Evolutionary conservation across 495 filamentous ascomycete genomes (phyloP), one percentile per base, ranked within the genome.

Genomic region (Penicillium waksmanii): DNA sequence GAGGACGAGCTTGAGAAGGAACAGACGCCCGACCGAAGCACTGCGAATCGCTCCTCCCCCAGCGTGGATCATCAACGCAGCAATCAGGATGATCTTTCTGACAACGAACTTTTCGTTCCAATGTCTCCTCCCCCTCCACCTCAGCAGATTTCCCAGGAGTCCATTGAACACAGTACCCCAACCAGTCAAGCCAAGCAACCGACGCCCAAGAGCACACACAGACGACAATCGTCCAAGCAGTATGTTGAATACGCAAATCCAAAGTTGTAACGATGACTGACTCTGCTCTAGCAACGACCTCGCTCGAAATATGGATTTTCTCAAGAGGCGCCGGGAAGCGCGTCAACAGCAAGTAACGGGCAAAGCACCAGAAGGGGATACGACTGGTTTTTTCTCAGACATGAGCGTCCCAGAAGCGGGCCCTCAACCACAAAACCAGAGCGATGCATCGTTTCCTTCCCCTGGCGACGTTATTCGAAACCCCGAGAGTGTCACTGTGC

Each of bases 281-380:
- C 42, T 17, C 1, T 7, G 5, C 15, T 19, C 7, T 18, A 44
- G 42, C 1, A 18, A 18, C n/a, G 42, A 44, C 17, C 42, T 44
- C 7, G 17, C n/a, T 19, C 42, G 42, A 31, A 42, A 40, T 52
- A 27, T 55, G 31, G 8, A 44, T 15, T 54, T 36, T 5, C 19
- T 55, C 15, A 12, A 55, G n/a, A 49, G 19, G 46, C 46, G 57
- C 42, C 15, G 21, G 43, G 19, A 34, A 36, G 40, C 44, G 12
- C 62, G 43, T 25, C 65, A 53, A 12, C 63, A 65, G 19, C 55
- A 66, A 31, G 71, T 68, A 31, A 25, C 21, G n/a, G n/a, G 7
- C 19, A 5, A 33, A 18, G 27, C 27, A 13, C 23, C 44, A 8
- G 10, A 12, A 13, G 9, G 23, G 11, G 17, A 17, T 21, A 21